Evolutionary conservation across 2,329 filamentous ascomycete species (phyloP).

Genomic region (Karstenula rhodostoma): DNA sequence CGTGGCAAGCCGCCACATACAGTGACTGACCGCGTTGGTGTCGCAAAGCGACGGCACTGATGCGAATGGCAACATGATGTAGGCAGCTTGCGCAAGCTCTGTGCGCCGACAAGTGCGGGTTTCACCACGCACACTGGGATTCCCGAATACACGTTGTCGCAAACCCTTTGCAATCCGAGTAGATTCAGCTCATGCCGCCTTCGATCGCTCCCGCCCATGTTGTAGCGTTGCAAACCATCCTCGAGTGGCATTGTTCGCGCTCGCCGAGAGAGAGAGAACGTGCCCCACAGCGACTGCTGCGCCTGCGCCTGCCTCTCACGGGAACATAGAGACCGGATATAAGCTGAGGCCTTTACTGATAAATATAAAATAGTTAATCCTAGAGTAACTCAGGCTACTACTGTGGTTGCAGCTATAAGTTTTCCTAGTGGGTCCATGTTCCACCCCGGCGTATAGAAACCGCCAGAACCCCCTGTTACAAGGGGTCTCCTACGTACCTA

Average conservation of each 20-base stretch:
- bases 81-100: constrained; percentile 12
- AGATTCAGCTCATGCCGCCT: background rate
- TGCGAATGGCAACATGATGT: background rate
- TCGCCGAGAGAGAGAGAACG: background rate
- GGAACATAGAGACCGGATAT: too few relatives aligned
- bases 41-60: constrained; percentile 1
- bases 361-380: too few relatives aligned
- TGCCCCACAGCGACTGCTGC: background rate
- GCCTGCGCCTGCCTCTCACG: too few relatives aligned
- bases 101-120: background rate
- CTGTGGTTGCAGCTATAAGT: too few relatives aligned
- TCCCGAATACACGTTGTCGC: background rate
- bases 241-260: background rate
- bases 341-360: too few relatives aligned
- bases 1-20: background rate
- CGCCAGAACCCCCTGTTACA: too few relatives aligned
- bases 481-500: too few relatives aligned
- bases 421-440: too few relatives aligned
- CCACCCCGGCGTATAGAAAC: too few relatives aligned
- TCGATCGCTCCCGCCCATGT: background rate
- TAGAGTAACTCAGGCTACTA: too few relatives aligned
- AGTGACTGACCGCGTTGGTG: background rate
- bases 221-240: background rate
- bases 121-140: background rate
- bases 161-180: background rate